Conservation (phyloP, 495 filamentous ascomycete species). For the Xylaria intraflava region DNA sequence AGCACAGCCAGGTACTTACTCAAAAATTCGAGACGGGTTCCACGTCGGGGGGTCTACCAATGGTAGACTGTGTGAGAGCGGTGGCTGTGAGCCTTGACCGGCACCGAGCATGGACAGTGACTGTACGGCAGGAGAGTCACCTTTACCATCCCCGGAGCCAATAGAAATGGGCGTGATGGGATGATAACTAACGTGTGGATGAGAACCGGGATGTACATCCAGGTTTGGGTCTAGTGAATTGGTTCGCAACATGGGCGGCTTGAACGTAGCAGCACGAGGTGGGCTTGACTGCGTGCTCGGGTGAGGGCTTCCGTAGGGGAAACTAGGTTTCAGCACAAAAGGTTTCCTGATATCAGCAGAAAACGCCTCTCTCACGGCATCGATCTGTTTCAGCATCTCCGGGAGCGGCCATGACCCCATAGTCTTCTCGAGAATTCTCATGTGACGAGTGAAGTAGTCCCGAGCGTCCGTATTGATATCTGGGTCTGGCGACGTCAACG, state of each 20-base stretch:
- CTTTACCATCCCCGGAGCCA: slow-evolving; percentile 66
- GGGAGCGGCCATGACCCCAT: slow-evolving; percentile 82
- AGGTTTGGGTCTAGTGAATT: slow-evolving; percentile 39
- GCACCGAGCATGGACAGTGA: slow-evolving; percentile 68
- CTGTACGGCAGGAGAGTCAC: slow-evolving; percentile 74
- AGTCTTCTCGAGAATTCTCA: slow-evolving; percentile 88
- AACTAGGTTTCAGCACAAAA: slow-evolving; percentile 81
- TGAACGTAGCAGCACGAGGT: slow-evolving; percentile 42
- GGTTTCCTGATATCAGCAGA: slow-evolving; percentile 79
- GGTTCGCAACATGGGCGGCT: slow-evolving; percentile 31
- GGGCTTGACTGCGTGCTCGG: slow-evolving; percentile 55
- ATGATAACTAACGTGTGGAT: slow-evolving; percentile 72
- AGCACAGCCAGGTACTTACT: slow-evolving; percentile 58
- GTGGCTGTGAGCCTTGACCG: slow-evolving; percentile 39
- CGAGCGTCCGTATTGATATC: slow-evolving; percentile 78
- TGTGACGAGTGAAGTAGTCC: slow-evolving; percentile 89
- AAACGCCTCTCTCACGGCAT: slow-evolving; percentile 85
- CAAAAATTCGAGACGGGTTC: slow-evolving; percentile 91
- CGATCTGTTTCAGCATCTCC: slow-evolving; percentile 85
- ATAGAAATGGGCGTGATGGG: slow-evolving; percentile 78
- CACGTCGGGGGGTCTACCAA: slow-evolving; percentile 67
- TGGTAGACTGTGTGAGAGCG: slow-evolving; percentile 45
- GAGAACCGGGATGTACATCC: slow-evolving; percentile 41
- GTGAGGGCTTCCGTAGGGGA: slow-evolving; percentile 80
- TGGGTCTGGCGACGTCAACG: slow-evolving; percentile 89